Conservation (phyloP, 1,284 basidiomycete species). For the Cryptococcus sp. region DNA sequence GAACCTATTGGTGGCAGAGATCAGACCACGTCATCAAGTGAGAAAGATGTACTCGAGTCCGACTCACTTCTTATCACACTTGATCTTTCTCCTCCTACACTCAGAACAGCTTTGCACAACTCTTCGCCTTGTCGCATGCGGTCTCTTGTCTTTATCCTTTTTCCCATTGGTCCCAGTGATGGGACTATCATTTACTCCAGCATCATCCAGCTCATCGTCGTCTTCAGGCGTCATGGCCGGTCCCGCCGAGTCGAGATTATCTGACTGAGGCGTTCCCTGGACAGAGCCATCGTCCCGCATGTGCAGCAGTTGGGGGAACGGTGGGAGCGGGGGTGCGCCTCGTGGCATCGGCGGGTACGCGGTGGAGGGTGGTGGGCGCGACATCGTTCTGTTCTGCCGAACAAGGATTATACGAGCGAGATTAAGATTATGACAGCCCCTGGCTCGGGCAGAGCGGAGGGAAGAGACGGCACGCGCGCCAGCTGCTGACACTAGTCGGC, state of each 20-base stretch:
- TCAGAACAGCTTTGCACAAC: constrained; percentile 55
- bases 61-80: constrained; percentile 54
- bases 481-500: no score
- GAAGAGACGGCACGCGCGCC: no score
- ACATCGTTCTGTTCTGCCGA: constrained; percentile 20
- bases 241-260: constrained; percentile 12
- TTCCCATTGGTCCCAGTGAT: constrained; percentile 10
- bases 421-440: no score
- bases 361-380: constrained; percentile 33
- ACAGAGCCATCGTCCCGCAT: constrained; percentile 25
- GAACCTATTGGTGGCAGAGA: constrained; percentile 26
- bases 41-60: background rate
- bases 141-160: constrained; percentile 37
- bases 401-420: no score
- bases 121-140: constrained; percentile 45
- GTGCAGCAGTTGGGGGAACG: constrained; percentile 42
- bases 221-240: constrained; percentile 24
- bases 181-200: constrained; percentile 1
- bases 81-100: constrained; percentile 54
- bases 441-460: no score
- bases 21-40: background rate
- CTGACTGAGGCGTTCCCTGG: constrained; percentile 6
- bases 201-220: constrained; percentile 24
- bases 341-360: constrained; percentile 31
- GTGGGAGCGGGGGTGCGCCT: constrained; percentile 34